Evolutionary conservation across 345 rosid species (phyloP).

Genomic region (Gossypium australe): DNA sequence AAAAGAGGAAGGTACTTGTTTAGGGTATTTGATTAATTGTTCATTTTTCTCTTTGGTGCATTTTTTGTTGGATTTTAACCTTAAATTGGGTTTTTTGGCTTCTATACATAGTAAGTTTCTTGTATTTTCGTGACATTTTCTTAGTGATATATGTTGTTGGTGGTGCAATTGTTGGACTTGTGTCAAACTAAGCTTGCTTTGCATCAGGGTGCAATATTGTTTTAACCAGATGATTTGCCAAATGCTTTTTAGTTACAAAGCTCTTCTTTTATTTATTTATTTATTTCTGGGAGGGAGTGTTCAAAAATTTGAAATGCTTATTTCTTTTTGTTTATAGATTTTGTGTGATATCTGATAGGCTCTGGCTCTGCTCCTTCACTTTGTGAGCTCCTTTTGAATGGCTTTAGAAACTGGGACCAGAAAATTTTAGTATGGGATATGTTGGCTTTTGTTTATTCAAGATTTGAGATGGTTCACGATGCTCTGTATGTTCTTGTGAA

Average conservation of each 20-base stretch:
- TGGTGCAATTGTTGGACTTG: neutral
- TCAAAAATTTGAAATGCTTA: constrained; percentile 11
- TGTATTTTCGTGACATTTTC: neutral
- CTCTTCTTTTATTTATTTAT: neutral
- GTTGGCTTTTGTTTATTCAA: constrained; percentile 65
- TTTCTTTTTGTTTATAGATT: constrained; percentile 33
- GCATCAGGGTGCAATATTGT: neutral
- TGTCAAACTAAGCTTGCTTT: constrained; percentile 1
- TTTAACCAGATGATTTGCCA: neutral
- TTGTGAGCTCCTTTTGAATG: constrained; percentile 44
- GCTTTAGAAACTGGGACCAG: constrained; percentile 50
- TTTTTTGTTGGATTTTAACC: neutral
- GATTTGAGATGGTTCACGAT: constrained; percentile 62
- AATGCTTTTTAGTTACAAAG: neutral
- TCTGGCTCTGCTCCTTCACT: constrained; percentile 55
- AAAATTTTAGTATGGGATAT: constrained; percentile 60
- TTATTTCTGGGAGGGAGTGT: neutral
- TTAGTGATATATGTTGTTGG: neutral
- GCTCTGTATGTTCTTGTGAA: constrained; percentile 55
- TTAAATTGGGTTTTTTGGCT: neutral
- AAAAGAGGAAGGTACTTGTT: constrained; percentile 48
- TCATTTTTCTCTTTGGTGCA: neutral
- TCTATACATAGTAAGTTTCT: no score
- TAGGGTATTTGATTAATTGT: neutral
- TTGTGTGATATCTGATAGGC: constrained; percentile 49